Percentiles rank a stretch among this genome's conserved stretches.
Evolutionary conservation across 192 early-diverging fungal species (phyloP).

Genomic region (Borealophlyctis nickersoniae): DNA sequence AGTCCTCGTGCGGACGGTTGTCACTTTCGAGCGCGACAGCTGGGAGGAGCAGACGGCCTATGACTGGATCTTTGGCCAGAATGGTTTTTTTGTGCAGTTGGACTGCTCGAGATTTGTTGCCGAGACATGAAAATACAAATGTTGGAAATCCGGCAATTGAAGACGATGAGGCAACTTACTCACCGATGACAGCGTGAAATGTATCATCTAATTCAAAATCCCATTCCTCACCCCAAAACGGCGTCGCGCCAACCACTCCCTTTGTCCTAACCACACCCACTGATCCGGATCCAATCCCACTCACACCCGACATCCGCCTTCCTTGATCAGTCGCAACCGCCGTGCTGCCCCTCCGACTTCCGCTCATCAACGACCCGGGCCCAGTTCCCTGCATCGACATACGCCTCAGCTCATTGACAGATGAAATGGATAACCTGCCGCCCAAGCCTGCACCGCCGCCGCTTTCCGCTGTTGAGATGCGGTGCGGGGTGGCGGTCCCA

Average conservation of each 20-base stretch:
- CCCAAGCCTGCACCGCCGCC: no score
- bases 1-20: not conserved
- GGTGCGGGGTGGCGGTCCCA: not conserved
- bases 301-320: no score
- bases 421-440: not conserved
- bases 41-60: not conserved
- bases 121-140: not conserved
- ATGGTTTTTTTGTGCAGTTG: slow-evolving; percentile 1
- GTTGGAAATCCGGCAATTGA: not conserved
- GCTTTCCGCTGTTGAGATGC: not conserved
- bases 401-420: not conserved
- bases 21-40: not conserved
- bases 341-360: not conserved
- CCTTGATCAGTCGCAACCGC: no score
- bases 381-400: not conserved
- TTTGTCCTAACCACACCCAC: not conserved
- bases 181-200: not conserved
- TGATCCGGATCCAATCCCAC: no score
- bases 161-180: not conserved
- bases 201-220: not conserved
- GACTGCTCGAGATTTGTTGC: not conserved
- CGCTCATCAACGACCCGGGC: not conserved
- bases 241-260: not conserved
- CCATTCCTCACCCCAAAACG: not conserved
- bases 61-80: not conserved